These are phyloP conservation scores for Rhinocladiella mackenziei DNA, from an alignment of 2,329 filamentous ascomycete genomes.

Conservation along the genomic window DNA sequence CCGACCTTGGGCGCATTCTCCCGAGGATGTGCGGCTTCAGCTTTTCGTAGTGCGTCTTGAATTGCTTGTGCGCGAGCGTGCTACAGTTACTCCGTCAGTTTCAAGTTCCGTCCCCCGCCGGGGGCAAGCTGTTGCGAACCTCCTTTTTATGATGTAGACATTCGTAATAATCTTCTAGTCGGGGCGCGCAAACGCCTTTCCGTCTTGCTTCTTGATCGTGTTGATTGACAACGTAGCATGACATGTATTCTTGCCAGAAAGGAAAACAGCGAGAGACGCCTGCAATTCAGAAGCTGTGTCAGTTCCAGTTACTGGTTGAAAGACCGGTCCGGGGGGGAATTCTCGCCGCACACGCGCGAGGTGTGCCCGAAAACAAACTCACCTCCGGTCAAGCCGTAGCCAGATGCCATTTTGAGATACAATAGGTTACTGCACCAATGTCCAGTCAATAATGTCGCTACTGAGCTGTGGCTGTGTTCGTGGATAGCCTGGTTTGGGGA, in stretches of 20 bases:
- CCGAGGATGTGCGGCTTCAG: conserved; percentile 68
- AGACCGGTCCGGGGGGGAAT: background rate
- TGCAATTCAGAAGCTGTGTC: conserved; percentile 33
- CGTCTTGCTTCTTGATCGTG: conserved; percentile 70
- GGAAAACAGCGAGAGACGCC: conserved; percentile 84
- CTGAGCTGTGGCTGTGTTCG: conserved; percentile 8
- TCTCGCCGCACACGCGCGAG: too few species aligned
- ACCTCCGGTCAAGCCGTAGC: conserved; percentile 54
- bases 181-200: conserved; percentile 80
- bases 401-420: conserved; percentile 46
- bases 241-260: conserved; percentile 99
- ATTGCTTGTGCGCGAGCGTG: conserved; percentile 72
- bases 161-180: conserved; percentile 96
- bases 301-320: conserved; percentile 7
- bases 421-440: conserved; percentile 1
- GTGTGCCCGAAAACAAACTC: conserved; percentile 29
- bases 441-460: conserved; percentile 19
- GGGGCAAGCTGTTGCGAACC: conserved; percentile 52
- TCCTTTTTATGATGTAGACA: conserved; percentile 99
- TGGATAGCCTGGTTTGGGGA: conserved; percentile 1
- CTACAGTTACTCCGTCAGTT: conserved; percentile 45
- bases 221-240: conserved; percentile 96
- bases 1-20: conserved; percentile 78
- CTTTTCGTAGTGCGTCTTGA: conserved; percentile 80
- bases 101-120: background rate